Evolutionary conservation across 2,329 filamentous ascomycete genomes (phyloP).

Genomic region (Myriosclerotinia curreyana): DNA sequence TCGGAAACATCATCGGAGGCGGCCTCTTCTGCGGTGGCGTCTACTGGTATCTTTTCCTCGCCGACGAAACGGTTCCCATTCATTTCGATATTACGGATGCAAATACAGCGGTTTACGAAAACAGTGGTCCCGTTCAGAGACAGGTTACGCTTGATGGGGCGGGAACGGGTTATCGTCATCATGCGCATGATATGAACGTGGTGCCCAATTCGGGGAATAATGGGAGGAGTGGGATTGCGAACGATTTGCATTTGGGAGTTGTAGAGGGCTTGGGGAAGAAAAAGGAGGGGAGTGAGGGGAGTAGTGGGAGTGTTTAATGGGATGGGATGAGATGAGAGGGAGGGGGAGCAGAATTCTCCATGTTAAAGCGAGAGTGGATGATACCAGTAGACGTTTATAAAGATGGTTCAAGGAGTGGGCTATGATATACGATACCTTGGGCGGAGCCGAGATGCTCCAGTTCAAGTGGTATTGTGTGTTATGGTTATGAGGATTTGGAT

Average conservation of each 20-base stretch:
- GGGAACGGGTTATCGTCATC: slow-evolving; percentile 24
- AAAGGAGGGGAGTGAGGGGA: slow-evolving; percentile 5
- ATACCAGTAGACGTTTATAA: too few species aligned
- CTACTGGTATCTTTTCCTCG: slow-evolving; percentile 49
- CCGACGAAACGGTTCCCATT: slow-evolving; percentile 32
- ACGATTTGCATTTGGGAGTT: slow-evolving; percentile 25
- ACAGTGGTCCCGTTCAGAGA: slow-evolving; percentile 27
- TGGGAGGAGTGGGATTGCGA: slow-evolving; percentile 28
- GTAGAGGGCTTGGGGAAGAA: slow-evolving; percentile 27
- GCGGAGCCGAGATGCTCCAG: too few species aligned
- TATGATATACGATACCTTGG: too few species aligned
- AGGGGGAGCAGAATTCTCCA: too few species aligned
- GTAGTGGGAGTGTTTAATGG: slow-evolving; percentile 17
- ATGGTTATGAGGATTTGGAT: background rate
- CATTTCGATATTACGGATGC: slow-evolving; percentile 32
- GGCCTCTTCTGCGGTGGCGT: slow-evolving; percentile 50
- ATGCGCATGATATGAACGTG: background rate
- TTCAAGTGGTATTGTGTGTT: too few species aligned
- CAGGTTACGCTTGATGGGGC: slow-evolving; percentile 25
- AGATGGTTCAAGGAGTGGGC: too few species aligned
- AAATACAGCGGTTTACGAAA: slow-evolving; percentile 28
- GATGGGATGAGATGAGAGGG: background rate
- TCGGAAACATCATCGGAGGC: slow-evolving; percentile 55
- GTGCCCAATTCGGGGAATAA: slow-evolving; percentile 28
- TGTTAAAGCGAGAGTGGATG: too few species aligned